Conservation (phyloP, 1,284 basidiomycete species). For the Ustilago lituana region DNA sequence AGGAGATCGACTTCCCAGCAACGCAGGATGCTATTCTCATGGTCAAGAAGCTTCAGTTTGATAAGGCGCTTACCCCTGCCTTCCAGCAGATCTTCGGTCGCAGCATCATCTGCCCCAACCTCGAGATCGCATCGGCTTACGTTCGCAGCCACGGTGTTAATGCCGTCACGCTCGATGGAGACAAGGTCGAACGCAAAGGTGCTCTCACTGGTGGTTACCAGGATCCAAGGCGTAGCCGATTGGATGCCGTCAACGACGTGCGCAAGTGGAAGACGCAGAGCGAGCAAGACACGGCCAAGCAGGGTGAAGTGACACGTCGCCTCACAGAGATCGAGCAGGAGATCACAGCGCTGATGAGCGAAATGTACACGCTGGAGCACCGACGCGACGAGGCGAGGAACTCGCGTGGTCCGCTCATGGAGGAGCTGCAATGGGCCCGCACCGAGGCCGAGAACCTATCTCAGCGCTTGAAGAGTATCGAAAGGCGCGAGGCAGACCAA, state of each 20-base stretch:
- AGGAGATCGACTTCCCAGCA: constrained; percentile 73
- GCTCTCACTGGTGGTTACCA: constrained; percentile 95
- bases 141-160: constrained; percentile 93
- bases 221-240: constrained; percentile 85
- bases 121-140: constrained; percentile 91
- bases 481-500: constrained; percentile 77
- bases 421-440: constrained; percentile 74
- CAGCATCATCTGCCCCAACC: constrained; percentile 91
- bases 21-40: constrained; percentile 82
- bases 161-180: constrained; percentile 96
- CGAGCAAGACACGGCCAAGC: constrained; percentile 75
- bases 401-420: constrained; percentile 75
- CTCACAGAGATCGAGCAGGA: constrained; percentile 84
- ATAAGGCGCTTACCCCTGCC: constrained; percentile 78
- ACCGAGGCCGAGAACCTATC: constrained; percentile 79
- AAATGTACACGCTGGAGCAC: constrained; percentile 77
- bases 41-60: constrained; percentile 81
- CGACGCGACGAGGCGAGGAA: constrained; percentile 79
- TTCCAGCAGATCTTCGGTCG: constrained; percentile 99
- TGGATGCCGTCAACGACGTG: constrained; percentile 84
- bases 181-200: constrained; percentile 96
- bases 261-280: constrained; percentile 80
- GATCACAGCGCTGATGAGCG: constrained; percentile 80
- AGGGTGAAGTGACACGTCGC: constrained; percentile 78
- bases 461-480: constrained; percentile 75